Conservation (phyloP, 2,329 filamentous ascomycete species). For the Xylariaceae sp. region DNA sequence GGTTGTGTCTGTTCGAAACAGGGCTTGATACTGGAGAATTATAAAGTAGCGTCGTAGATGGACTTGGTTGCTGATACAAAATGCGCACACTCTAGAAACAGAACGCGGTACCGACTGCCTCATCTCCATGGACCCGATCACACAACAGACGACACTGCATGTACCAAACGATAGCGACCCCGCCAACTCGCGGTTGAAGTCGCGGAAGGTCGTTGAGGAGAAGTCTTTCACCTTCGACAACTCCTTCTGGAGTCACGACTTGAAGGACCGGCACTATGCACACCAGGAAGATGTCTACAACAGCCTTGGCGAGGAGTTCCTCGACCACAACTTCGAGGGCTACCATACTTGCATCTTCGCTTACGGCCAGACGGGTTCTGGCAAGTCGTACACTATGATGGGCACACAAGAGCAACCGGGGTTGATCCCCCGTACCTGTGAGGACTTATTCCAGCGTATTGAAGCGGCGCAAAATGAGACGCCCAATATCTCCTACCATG, state of each 20-base stretch:
- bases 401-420: conserved; percentile 80
- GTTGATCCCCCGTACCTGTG: conserved; percentile 89
- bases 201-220: conserved; percentile 74
- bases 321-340: conserved; percentile 98
- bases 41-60: too few species aligned
- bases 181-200: conserved; percentile 54
- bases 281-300: conserved; percentile 93
- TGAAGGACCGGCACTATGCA: conserved; percentile 77
- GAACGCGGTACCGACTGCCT: conserved; percentile 79
- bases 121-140: conserved; percentile 84
- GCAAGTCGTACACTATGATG: conserved; percentile 99
- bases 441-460: conserved; percentile 93
- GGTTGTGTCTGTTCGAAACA: too few species aligned
- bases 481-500: conserved; percentile 92
- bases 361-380: conserved; percentile 95
- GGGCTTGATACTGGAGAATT: too few species aligned
- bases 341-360: conserved; percentile 99
- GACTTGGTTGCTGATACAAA: background rate
- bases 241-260: conserved; percentile 94
- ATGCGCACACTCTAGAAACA: conserved; percentile 55
- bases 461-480: conserved; percentile 71
- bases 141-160: conserved; percentile 77
- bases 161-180: conserved; percentile 58
- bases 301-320: conserved; percentile 88
- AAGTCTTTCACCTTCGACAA: conserved; percentile 95